Evolutionary conservation across 2,329 filamentous ascomycete species (phyloP), one percentile per base, ranked within the genome.

Genomic region (Sordariomycetes sp.): DNA sequence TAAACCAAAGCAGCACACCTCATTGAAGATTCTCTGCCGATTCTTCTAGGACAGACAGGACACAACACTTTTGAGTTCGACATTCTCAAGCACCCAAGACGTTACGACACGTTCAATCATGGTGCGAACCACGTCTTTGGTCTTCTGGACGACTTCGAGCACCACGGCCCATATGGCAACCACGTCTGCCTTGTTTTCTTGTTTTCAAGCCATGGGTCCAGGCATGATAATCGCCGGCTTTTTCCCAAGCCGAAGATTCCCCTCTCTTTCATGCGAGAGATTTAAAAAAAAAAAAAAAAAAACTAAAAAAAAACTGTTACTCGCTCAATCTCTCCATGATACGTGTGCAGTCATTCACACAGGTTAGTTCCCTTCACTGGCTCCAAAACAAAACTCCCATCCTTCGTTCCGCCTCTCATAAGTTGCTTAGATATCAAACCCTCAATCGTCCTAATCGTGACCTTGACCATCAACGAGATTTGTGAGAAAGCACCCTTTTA

Each of bases 121-220:
- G 52, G 59, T 3, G 34, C 51, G 10, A 52, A 20, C 6, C 57
- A 61, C 20, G 52, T 67, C 22, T 60, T 64, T 2, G 52, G 57
- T 20, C 56, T 66, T 0, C 22, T 65, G 10, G 63, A 64, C 39
- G 52, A 64, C 0, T 68, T 69, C 51, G 54, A 64, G 12, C 65
- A 67, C 39, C 17, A 25, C 2, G 65, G 67, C 1, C 68, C 67
- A 1, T 64, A 69, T 50, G 66, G 68, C 5, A 60, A 54, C 2
- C 68, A 69, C 56, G 56, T 63, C 17, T 69, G 65, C 48, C 61
- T 67, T 2, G 64, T 68, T 13, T 65, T n/a, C n/a, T n/a, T n/a
- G n/a, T n/a, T n/a, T 65, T 20, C 62, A 67, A 48, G 62, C 65
- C n/a, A 67, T 67, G 65, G 67, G 65, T 1, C 63, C 63, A 8